A percentile compares a stretch with the other conserved stretches of the same genome.
Conservation (phyloP, 805 yeast genomes). For the Lipomyces yamadae region DNA sequence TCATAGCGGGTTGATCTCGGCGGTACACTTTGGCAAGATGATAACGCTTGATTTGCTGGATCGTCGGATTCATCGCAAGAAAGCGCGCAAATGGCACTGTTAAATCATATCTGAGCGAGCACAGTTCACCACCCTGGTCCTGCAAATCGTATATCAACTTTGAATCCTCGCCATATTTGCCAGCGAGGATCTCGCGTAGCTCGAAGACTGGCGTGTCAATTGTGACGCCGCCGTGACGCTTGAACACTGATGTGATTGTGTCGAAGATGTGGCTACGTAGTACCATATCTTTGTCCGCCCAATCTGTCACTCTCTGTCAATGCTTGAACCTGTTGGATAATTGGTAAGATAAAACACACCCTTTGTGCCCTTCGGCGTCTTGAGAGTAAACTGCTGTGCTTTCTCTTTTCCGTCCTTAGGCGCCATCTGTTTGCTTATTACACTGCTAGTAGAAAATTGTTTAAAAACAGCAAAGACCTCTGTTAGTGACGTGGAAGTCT, state of each 20-base stretch:
- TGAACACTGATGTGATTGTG: slow-evolving; percentile 73
- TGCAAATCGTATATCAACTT: slow-evolving; percentile 93
- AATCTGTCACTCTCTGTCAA: slow-evolving; percentile 54
- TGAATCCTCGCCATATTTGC: slow-evolving; percentile 98
- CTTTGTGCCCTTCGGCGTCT: slow-evolving; percentile 86
- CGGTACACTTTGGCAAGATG: slow-evolving; percentile 98
- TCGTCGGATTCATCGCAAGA: slow-evolving; percentile 88
- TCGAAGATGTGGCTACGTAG: slow-evolving; percentile 85
- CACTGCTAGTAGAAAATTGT: neutral
- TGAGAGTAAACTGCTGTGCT: slow-evolving; percentile 71
- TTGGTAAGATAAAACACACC: slow-evolving; percentile 20
- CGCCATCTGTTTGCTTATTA: neutral
- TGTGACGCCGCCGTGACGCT: slow-evolving; percentile 97
- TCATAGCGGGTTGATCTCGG: slow-evolving; percentile 99
- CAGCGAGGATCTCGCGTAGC: slow-evolving; percentile 90
- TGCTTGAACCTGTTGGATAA: neutral
- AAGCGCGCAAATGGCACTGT: slow-evolving; percentile 98
- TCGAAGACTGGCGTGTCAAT: slow-evolving; percentile 99
- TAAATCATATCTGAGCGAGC: slow-evolving; percentile 92
- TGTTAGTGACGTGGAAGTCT: neutral
- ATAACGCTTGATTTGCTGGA: slow-evolving; percentile 86
- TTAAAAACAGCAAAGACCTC: neutral
- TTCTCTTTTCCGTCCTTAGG: slow-evolving; percentile 48
- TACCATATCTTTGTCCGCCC: slow-evolving; percentile 98
- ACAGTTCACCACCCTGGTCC: slow-evolving; percentile 98